Percentiles rank a stretch among this genome's conserved stretches.
Conservation (phyloP, 2,329 filamentous ascomycete genomes). For the Davidsoniella eucalypti region DNA sequence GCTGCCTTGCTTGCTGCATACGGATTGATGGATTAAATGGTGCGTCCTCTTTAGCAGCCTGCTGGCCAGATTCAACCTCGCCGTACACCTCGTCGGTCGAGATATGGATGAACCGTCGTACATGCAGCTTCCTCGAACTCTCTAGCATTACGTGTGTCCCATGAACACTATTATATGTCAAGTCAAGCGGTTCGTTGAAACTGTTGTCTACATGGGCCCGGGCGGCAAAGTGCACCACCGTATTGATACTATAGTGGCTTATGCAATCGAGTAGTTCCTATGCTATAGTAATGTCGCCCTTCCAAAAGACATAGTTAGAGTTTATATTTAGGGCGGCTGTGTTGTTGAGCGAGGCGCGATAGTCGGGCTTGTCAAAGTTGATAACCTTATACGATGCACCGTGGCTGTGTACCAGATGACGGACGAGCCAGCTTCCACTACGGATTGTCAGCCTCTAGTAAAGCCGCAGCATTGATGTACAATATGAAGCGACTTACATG, state of each 20-base stretch:
- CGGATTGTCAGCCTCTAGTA: conserved; percentile 12
- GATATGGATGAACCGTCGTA: conserved; percentile 64
- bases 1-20: conserved; percentile 70
- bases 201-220: conserved; percentile 71
- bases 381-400: conserved; percentile 59
- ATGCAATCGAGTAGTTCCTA: conserved; percentile 54
- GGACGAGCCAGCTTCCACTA: conserved; percentile 69
- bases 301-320: conserved; percentile 62
- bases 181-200: conserved; percentile 68
- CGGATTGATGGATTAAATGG: conserved; percentile 63
- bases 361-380: conserved; percentile 73
- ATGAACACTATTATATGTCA: conserved; percentile 68
- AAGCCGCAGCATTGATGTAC: too few species aligned
- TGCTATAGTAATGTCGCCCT: conserved; percentile 61
- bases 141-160: conserved; percentile 73
- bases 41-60: conserved; percentile 56
- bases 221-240: conserved; percentile 72
- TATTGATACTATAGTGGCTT: conserved; percentile 56
- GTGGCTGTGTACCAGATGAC: conserved; percentile 61
- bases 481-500: conserved; percentile 41
- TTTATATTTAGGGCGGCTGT: conserved; percentile 49
- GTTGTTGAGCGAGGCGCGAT: conserved; percentile 68
- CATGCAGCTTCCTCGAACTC: conserved; percentile 52
- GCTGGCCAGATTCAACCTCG: conserved; percentile 55
- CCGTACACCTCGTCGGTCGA: conserved; percentile 79